Evolutionary conservation across 352 stramenopile genomes (phyloP).

Genomic region (Pythium sp.): DNA sequence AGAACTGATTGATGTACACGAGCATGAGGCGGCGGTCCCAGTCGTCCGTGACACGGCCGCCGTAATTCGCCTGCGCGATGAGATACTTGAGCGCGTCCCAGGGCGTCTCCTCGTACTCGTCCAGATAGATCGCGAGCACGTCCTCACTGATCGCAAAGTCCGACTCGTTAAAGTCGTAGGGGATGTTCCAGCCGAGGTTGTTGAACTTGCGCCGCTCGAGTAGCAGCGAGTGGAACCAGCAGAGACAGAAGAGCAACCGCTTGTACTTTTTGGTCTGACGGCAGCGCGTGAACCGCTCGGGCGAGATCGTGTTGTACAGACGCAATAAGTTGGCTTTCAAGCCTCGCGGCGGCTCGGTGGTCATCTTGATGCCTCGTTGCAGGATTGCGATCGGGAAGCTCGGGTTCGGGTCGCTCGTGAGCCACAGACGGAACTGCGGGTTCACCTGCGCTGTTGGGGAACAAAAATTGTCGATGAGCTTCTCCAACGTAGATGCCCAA

Average conservation of each 20-base stretch:
- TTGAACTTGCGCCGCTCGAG: slow-evolving; percentile 96
- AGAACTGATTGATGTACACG: slow-evolving; percentile 96
- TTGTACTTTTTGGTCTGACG: slow-evolving; percentile 89
- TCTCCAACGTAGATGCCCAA: slow-evolving; percentile 94
- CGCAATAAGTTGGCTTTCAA: slow-evolving; percentile 92
- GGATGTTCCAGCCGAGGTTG: slow-evolving; percentile 96
- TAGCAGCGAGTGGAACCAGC: slow-evolving; percentile 95
- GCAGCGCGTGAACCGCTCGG: slow-evolving; percentile 86
- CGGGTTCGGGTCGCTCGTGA: slow-evolving; percentile 90
- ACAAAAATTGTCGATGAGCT: slow-evolving; percentile 91
- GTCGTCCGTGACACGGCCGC: slow-evolving; percentile 94
- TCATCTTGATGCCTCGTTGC: slow-evolving; percentile 96
- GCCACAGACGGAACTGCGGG: slow-evolving; percentile 91
- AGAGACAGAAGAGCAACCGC: slow-evolving; percentile 92
- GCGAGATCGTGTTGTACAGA: slow-evolving; percentile 92
- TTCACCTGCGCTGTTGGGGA: slow-evolving; percentile 62
- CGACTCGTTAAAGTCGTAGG: slow-evolving; percentile 97
- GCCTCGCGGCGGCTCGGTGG: slow-evolving; percentile 92
- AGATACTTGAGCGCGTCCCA: slow-evolving; percentile 95
- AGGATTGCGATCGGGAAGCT: slow-evolving; percentile 96
- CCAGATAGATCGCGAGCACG: slow-evolving; percentile 93
- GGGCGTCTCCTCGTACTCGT: slow-evolving; percentile 90
- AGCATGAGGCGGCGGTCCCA: slow-evolving; percentile 95
- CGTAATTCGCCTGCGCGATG: slow-evolving; percentile 96
- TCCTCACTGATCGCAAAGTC: slow-evolving; percentile 97